Evolutionary conservation across 2,329 filamentous ascomycete genomes (phyloP).

Genomic region (Lachnellula hyalina): DNA sequence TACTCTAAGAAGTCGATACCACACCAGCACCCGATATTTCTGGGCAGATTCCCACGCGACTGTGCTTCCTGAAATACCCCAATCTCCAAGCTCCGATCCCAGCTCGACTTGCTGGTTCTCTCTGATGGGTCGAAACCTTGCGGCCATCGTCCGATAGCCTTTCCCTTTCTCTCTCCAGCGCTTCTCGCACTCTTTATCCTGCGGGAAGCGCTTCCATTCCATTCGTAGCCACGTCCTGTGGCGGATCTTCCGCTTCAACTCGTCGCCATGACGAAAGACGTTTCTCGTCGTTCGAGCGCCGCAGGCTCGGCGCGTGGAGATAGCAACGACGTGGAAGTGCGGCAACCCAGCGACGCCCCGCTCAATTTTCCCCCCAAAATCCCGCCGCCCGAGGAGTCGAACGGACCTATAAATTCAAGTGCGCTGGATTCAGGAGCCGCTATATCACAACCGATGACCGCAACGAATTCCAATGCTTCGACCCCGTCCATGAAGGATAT

Average conservation of each 20-base stretch:
- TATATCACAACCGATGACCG: constrained; percentile 43
- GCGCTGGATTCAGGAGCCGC: constrained; percentile 12
- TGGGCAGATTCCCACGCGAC: background rate
- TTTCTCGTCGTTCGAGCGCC: constrained; percentile 25
- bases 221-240: constrained; percentile 1
- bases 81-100: background rate
- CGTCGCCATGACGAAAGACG: constrained; percentile 27
- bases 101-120: background rate
- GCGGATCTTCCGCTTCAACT: constrained; percentile 4
- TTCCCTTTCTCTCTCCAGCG: constrained; percentile 28
- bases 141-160: constrained; percentile 28
- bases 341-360: constrained; percentile 10
- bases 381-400: constrained; percentile 8
- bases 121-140: constrained; percentile 29
- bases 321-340: constrained; percentile 10
- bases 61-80: background rate
- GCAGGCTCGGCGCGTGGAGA: constrained; percentile 16
- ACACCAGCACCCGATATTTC: background rate
- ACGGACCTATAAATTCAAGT: constrained; percentile 12
- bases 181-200: constrained; percentile 28
- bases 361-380: constrained; percentile 4
- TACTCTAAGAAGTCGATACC: background rate
- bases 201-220: constrained; percentile 29
- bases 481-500: constrained; percentile 44
- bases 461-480: constrained; percentile 41